phyloP scores from a whole-genome alignment of 305 asterid genomes.

The Fraxinus dipetala region DNA sequence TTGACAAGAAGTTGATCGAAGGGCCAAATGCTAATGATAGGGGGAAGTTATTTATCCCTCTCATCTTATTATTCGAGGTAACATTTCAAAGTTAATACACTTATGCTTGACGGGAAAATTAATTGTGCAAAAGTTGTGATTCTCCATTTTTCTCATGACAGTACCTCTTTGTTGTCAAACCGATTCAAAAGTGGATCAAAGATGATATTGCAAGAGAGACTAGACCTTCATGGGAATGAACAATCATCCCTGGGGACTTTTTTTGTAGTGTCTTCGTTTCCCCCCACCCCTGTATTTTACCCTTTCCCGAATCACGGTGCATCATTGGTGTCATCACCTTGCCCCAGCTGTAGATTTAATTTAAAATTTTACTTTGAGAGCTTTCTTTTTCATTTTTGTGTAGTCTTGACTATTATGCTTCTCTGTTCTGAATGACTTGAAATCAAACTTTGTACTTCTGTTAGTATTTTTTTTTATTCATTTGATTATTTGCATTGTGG shows the following conservation, averaged over 20 bases:
- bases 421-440: background rate
- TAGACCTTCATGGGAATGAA: slow-evolving; percentile 47
- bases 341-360: slow-evolving; percentile 21
- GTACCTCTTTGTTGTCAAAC: slow-evolving; percentile 67
- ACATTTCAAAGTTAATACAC: slow-evolving; percentile 19
- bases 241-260: background rate
- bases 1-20: slow-evolving; percentile 76
- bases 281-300: background rate
- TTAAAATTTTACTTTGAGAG: background rate
- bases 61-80: slow-evolving; percentile 74
- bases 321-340: slow-evolving; percentile 1
- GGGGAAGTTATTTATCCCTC: slow-evolving; percentile 72
- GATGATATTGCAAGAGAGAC: slow-evolving; percentile 51
- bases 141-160: slow-evolving; percentile 23
- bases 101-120: background rate
- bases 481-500: background rate
- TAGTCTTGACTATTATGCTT: background rate
- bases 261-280: background rate
- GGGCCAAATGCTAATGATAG: slow-evolving; percentile 81
- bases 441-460: background rate
- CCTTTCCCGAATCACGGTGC: background rate
- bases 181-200: slow-evolving; percentile 59
- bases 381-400: background rate
- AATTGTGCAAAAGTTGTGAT: slow-evolving; percentile 3
- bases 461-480: background rate